Conservation (phyloP, 2,329 filamentous ascomycete genomes). For the Fusarium torreyae region DNA sequence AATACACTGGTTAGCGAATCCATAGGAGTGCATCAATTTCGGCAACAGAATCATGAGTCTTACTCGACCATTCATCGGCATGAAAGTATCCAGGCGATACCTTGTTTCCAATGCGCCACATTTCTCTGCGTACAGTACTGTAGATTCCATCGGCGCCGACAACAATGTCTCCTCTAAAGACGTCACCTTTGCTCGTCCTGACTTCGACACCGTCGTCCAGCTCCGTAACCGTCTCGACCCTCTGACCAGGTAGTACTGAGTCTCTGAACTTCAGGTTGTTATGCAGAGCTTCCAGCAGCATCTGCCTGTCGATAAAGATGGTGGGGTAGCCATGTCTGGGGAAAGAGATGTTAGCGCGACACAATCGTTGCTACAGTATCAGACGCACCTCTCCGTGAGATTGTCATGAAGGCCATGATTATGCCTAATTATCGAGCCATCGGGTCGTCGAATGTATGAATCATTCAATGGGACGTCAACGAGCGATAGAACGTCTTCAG, state of each 20-base stretch:
- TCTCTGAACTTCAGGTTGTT: constrained; percentile 52
- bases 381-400: background rate
- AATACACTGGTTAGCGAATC: background rate
- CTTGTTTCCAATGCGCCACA: constrained; percentile 40
- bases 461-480: background rate
- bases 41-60: background rate
- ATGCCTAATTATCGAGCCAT: constrained; percentile 1
- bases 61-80: constrained; percentile 19
- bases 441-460: background rate
- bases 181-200: background rate
- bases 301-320: constrained; percentile 56
- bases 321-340: constrained; percentile 50
- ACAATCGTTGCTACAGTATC: background rate
- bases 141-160: constrained; percentile 60
- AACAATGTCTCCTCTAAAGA: constrained; percentile 53
- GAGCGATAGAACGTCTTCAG: background rate
- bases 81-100: constrained; percentile 16
- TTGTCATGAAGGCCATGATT: fast-evolving
- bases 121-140: constrained; percentile 55
- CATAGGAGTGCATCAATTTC: background rate
- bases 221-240: constrained; percentile 11
- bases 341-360: background rate
- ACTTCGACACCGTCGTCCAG: constrained; percentile 6
- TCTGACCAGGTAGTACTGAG: constrained; percentile 33
- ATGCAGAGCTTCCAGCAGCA: constrained; percentile 54